A percentile compares a stretch with the other conserved stretches of the same genome.
Conservation (phyloP, 257 asterid genomes). For the Penstemon davidsonii region DNA sequence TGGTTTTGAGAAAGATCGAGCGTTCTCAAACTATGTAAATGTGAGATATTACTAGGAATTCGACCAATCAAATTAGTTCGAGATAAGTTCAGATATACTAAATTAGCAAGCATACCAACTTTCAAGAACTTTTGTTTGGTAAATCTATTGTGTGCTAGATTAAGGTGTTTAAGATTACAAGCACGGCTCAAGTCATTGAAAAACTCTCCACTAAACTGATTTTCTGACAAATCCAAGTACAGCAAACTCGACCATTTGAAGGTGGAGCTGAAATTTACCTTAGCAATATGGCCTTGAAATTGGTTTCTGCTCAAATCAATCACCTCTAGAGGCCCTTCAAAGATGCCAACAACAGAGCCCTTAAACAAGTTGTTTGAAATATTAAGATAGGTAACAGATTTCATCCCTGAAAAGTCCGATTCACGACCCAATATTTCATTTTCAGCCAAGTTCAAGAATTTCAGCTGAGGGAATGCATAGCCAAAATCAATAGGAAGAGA, state of each 20-base stretch:
- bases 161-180: constrained; percentile 59
- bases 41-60: constrained; percentile 54
- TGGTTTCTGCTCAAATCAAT: constrained; percentile 89
- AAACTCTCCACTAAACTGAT: constrained; percentile 76
- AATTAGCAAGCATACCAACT: constrained; percentile 41
- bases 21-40: constrained; percentile 44
- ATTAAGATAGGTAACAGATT: constrained; percentile 50
- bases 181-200: constrained; percentile 47
- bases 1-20: constrained; percentile 80
- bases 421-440: constrained; percentile 63
- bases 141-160: constrained; percentile 85
- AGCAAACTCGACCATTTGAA: constrained; percentile 64
- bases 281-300: constrained; percentile 75
- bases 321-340: constrained; percentile 67
- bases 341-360: constrained; percentile 68
- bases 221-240: constrained; percentile 78
- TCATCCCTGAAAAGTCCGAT: constrained; percentile 61
- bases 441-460: constrained; percentile 61
- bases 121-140: constrained; percentile 47
- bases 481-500: constrained; percentile 65
- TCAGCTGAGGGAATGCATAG: constrained; percentile 57
- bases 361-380: constrained; percentile 70
- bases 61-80: constrained; percentile 64
- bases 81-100: constrained; percentile 84
- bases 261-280: constrained; percentile 65